phyloP scores from a whole-genome alignment of 805 yeast species.

The Scheffersomyces stipitis region DNA sequence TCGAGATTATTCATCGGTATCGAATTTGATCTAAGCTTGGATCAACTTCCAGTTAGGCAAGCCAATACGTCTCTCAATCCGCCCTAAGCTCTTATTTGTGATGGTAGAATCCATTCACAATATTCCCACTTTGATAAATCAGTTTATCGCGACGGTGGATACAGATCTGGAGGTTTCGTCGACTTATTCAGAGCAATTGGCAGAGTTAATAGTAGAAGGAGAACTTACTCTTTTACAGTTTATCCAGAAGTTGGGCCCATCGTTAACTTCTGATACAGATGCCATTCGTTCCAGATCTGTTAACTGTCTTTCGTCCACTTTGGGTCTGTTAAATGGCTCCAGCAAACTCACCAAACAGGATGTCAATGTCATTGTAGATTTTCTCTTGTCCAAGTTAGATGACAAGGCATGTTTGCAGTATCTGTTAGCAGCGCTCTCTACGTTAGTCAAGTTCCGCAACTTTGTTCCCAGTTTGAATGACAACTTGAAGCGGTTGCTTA shows the following conservation, averaged over 20 bases:
- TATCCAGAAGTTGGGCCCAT: conserved; percentile 59
- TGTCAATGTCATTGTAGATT: conserved; percentile 50
- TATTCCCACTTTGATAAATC: conserved; percentile 31
- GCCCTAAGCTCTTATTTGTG: not conserved
- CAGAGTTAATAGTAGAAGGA: conserved; percentile 18
- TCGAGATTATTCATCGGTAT: no score
- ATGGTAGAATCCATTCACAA: conserved; percentile 11
- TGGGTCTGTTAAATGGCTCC: conserved; percentile 22
- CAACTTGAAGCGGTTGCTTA: conserved; percentile 3
- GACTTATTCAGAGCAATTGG: conserved; percentile 20
- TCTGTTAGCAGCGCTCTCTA: conserved; percentile 52
- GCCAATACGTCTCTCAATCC: no score
- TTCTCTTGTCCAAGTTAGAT: conserved; percentile 64
- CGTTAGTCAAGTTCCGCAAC: conserved; percentile 52
- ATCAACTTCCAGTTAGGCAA: no score
- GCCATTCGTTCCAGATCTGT: conserved; percentile 48
- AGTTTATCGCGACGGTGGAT: conserved; percentile 33
- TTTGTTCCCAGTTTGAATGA: conserved; percentile 31
- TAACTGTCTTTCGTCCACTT: conserved; percentile 38
- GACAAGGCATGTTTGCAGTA: conserved; percentile 57
- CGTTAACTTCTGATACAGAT: conserved; percentile 60
- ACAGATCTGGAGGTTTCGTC: conserved; percentile 20
- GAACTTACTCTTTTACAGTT: conserved; percentile 48
- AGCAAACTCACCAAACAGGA: conserved; percentile 42
- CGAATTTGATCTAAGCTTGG: no score